Evolutionary conservation across 2,329 filamentous ascomycete species (phyloP), one percentile per base, ranked within the genome.

Genomic region (Metarhizium robertsii): DNA sequence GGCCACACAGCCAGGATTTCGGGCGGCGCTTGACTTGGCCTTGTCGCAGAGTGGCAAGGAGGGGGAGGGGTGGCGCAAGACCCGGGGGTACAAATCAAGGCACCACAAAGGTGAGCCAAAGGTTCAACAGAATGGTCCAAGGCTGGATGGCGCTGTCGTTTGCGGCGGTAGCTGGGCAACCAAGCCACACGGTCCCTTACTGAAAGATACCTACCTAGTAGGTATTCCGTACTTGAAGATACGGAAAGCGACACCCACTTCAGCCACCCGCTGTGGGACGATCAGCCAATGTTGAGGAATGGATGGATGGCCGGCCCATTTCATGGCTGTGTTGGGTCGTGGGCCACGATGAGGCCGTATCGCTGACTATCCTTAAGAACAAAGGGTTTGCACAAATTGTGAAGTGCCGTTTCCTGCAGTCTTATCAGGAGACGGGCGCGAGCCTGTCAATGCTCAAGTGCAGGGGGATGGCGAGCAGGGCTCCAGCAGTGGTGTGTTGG

Each of bases 1-100:
- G 52, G 54, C 58, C 40, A 40, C 50, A 53, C 52, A 53, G 32
- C 25, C 55, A 59, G 45, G 49, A 45, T 45, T 49, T 53, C 34
- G 32, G 51, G 51, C 51, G 40, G 48, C 51, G 47, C 50, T 55
- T 51, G 53, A 10, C 40, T 48, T 52, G 56, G 42, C n/a, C 54
- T 46, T 45, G 57, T 55, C 49, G 46, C 55, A 56, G 52, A 55
- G 53, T 55, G 55, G 52, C 57, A 56, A 54, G 53, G 52, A 20
- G 42, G 52, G 54, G 43, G 32, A 51, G 48, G 42, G 45, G 30
- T 50, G 53, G 53, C 50, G 45, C 36, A 25, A 46, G 40, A 42
- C 13, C 34, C 16, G 45, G 53, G 40, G 36, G 6, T 29, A n/a
- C n/a, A 46, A 53, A 40, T 48, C 54, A 52, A 47, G 50, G 42